These are phyloP conservation scores for Lachancea mirantina DNA, from an alignment of 805 yeast species.

Conservation along the genomic window DNA sequence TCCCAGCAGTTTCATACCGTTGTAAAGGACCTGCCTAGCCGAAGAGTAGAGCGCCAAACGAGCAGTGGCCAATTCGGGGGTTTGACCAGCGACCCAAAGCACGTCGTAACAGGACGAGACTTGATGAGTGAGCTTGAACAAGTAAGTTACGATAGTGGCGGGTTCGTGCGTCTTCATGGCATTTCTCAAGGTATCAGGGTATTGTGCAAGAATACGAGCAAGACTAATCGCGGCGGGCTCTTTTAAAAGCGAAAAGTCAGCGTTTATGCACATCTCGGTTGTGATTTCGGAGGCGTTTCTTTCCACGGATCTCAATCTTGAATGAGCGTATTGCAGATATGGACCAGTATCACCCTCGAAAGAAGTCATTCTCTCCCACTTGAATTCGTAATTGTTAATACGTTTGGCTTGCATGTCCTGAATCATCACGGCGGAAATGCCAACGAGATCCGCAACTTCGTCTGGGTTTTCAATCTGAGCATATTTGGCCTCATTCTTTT, in stretches of 20 bases:
- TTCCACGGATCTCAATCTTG: slow-evolving; percentile 90
- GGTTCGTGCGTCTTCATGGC: slow-evolving; percentile 87
- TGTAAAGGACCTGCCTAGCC: slow-evolving; percentile 81
- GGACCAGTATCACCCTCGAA: slow-evolving; percentile 99
- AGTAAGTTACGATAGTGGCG: slow-evolving; percentile 85
- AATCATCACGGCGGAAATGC: slow-evolving; percentile 96
- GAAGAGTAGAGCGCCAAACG: slow-evolving; percentile 86
- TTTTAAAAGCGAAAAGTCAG: slow-evolving; percentile 54
- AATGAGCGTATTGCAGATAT: slow-evolving; percentile 95
- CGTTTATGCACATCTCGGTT: slow-evolving; percentile 36
- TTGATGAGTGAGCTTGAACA: slow-evolving; percentile 86
- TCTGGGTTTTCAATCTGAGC: slow-evolving; percentile 93
- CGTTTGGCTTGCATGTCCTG: slow-evolving; percentile 99
- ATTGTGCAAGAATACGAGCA: slow-evolving; percentile 74
- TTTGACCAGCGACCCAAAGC: slow-evolving; percentile 96
- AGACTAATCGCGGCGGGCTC: slow-evolving; percentile 68
- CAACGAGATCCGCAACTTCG: slow-evolving; percentile 88
- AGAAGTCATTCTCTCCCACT: slow-evolving; percentile 97
- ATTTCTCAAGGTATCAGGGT: slow-evolving; percentile 81
- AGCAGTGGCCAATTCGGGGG: slow-evolving; percentile 75
- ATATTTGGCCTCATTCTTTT: slow-evolving; percentile 81
- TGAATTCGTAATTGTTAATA: slow-evolving; percentile 89
- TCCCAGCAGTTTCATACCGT: slow-evolving; percentile 86
- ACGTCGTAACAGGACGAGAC: slow-evolving; percentile 95
- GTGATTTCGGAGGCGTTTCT: slow-evolving; percentile 61